These are phyloP conservation scores for Aquanectria penicillioides DNA, from an alignment of 2,329 filamentous ascomycete species.

Conservation along the genomic window DNA sequence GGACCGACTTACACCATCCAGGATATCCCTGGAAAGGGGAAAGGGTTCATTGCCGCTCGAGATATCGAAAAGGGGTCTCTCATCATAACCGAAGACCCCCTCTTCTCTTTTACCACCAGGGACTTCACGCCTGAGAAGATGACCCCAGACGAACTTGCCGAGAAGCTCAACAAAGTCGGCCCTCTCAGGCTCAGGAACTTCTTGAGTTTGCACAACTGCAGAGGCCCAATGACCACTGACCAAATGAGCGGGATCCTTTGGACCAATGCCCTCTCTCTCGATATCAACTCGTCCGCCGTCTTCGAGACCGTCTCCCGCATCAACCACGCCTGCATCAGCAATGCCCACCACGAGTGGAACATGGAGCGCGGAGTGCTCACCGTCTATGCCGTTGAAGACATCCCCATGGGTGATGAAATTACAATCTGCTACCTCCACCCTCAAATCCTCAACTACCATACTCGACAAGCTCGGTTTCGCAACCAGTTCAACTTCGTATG, in stretches of 20 bases:
- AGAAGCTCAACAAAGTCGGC: neutral
- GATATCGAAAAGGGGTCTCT: neutral
- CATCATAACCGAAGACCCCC: neutral
- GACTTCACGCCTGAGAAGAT: neutral
- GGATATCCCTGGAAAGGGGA: slow-evolving; percentile 3
- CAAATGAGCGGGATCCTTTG: neutral
- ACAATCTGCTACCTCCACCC: neutral
- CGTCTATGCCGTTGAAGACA: neutral
- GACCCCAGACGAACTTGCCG: neutral
- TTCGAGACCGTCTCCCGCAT: neutral
- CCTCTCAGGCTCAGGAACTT: neutral
- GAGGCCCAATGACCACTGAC: neutral
- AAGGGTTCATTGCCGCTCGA: slow-evolving; percentile 4
- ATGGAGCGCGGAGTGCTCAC: neutral
- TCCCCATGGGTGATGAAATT: neutral
- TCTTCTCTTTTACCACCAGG: neutral
- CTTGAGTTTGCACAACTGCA: neutral
- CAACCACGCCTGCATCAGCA: neutral
- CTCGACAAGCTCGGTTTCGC: no score
- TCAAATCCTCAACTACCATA: no score
- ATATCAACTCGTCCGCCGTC: neutral
- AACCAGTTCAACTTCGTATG: neutral
- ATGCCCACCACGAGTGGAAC: neutral
- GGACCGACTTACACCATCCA: no score
- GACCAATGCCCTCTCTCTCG: neutral